Conservation (phyloP, 1,139 yeast species). For the Kluyveromyces marxianus region DNA sequence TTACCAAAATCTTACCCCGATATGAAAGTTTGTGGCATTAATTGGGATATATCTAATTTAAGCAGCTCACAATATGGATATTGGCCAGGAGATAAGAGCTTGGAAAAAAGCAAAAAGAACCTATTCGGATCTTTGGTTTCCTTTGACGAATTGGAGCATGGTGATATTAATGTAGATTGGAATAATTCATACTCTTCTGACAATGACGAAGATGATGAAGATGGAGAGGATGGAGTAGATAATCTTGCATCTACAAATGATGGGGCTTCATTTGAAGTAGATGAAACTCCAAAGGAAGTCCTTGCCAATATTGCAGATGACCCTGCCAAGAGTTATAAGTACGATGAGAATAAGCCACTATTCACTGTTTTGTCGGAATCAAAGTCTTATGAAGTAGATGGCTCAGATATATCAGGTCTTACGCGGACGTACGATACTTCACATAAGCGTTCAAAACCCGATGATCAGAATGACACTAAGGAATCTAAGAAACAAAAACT, state of each 20-base stretch:
- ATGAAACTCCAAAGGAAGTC: background rate
- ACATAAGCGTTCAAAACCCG: background rate
- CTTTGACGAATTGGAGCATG: constrained; percentile 13
- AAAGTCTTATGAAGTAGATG: constrained; percentile 7
- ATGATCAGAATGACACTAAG: background rate
- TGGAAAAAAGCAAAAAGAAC: constrained; percentile 13
- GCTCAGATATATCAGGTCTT: background rate
- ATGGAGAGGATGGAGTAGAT: background rate
- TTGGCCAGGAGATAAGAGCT: constrained; percentile 30
- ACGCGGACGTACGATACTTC: background rate
- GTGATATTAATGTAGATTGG: constrained; percentile 13
- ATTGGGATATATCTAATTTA: constrained; percentile 28
- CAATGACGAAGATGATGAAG: constrained; percentile 14
- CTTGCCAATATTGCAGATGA: constrained; percentile 2
- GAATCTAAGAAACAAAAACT: background rate
- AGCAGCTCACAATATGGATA: constrained; percentile 31
- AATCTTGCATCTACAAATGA: background rate
- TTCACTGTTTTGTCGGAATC: constrained; percentile 39
- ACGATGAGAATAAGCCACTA: constrained; percentile 28
- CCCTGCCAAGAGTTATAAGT: background rate
- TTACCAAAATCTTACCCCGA: constrained; percentile 81
- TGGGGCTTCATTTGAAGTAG: background rate
- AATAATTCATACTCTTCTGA: constrained; percentile 1
- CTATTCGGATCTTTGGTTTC: constrained; percentile 22
- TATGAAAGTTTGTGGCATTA: constrained; percentile 50